phyloP scores from a whole-genome alignment of 345 rosid species.

The Eucalyptus urophylla region DNA sequence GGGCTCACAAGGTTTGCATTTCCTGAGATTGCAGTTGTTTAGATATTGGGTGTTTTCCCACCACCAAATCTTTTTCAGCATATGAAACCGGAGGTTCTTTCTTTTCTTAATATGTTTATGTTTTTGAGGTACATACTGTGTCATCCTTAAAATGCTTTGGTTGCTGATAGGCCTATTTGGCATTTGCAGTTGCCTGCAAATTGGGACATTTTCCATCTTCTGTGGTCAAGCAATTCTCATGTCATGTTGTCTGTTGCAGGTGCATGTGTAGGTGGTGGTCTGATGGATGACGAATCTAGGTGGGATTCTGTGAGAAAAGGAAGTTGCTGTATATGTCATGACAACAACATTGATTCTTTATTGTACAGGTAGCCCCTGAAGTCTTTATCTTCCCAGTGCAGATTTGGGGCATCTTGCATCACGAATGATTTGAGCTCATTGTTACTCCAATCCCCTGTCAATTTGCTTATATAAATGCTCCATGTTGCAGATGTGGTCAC shows the following conservation, averaged over 20 bases:
- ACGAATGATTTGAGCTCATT: not conserved
- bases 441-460: not conserved
- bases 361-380: conserved; percentile 47
- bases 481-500: conserved; percentile 79
- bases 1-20: conserved; percentile 39
- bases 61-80: not conserved
- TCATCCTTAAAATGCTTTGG: not conserved
- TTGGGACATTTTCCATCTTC: not conserved
- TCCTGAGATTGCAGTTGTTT: not conserved
- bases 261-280: conserved; percentile 5
- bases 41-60: not conserved
- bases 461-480: not conserved
- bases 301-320: conserved; percentile 86
- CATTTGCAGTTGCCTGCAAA: not conserved
- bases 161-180: not conserved
- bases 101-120: not conserved
- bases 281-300: conserved; percentile 31
- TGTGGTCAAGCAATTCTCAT: not conserved
- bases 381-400: not conserved
- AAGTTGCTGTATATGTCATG: conserved; percentile 64
- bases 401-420: not conserved
- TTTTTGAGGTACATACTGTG: not conserved
- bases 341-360: conserved; percentile 61
- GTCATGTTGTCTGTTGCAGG: conserved; percentile 23
- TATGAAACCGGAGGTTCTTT: not conserved